Conservation (phyloP, 352 stramenopile species). For the Phytophthora constricta region DNA sequence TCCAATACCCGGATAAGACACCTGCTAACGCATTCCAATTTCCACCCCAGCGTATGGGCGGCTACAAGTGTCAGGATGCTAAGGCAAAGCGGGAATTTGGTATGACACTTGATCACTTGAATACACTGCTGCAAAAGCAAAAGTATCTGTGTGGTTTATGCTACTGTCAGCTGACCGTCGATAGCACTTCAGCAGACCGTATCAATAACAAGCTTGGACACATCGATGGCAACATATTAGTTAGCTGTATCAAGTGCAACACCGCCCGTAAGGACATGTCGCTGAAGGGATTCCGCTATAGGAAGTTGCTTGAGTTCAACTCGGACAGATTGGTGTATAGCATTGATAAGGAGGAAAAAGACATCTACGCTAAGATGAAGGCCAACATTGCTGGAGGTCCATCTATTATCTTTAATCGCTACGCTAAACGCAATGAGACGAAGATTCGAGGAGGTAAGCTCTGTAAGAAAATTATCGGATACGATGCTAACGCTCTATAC, state of each 20-base stretch:
- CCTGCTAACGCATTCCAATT: no score
- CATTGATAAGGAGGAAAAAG: background rate
- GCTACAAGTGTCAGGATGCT: slow-evolving; percentile 26
- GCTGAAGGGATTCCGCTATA: slow-evolving; percentile 15
- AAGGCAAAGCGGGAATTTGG: slow-evolving; percentile 21
- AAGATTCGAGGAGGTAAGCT: slow-evolving; percentile 7
- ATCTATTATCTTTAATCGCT: slow-evolving; percentile 7
- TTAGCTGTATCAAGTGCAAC: slow-evolving; percentile 35
- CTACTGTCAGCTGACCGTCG: slow-evolving; percentile 16
- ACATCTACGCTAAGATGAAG: background rate
- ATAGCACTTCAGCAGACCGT: slow-evolving; percentile 31
- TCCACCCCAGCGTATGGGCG: no score
- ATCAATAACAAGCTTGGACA: slow-evolving; percentile 14
- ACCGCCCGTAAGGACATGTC: slow-evolving; percentile 28
- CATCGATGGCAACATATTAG: slow-evolving; percentile 10
- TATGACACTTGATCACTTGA: slow-evolving; percentile 23
- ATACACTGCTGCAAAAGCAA: slow-evolving; percentile 24
- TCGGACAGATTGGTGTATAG: background rate
- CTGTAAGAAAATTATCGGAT: slow-evolving; percentile 8
- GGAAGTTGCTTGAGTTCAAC: slow-evolving; percentile 24
- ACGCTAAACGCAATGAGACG: slow-evolving; percentile 9
- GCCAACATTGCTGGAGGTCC: background rate
- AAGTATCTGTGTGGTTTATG: slow-evolving; percentile 29
- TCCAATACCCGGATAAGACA: no score
- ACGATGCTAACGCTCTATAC: slow-evolving; percentile 41